Conservation (phyloP, 768 basidiomycete genomes). For the Trametes maxima region DNA sequence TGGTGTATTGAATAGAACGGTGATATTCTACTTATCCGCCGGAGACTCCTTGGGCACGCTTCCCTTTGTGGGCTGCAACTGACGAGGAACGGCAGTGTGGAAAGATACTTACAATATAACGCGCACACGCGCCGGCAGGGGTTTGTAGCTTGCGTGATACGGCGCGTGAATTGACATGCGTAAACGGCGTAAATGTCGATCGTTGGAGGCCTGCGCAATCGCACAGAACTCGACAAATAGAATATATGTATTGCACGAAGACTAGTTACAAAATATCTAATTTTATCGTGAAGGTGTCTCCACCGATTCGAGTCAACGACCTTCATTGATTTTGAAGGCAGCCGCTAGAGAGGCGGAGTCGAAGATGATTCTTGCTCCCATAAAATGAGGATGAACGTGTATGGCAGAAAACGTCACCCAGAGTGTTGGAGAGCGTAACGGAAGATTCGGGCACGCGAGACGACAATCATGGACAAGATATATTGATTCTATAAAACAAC, state of each 20-base stretch:
- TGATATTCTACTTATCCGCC: too few relatives aligned
- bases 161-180: not conserved
- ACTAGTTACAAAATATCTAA: not conserved
- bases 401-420: conserved; percentile 72
- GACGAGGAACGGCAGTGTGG: not conserved
- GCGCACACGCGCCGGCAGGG: too few relatives aligned
- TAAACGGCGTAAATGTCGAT: too few relatives aligned
- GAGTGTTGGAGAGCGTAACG: conserved; percentile 89
- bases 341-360: conserved; percentile 14
- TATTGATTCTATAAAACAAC: not conserved
- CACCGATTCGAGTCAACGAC: conserved; percentile 17
- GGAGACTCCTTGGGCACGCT: too few relatives aligned
- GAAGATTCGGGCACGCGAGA: not conserved
- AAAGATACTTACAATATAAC: too few relatives aligned
- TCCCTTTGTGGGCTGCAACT: too few relatives aligned
- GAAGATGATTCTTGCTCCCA: conserved; percentile 67
- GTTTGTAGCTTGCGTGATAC: not conserved
- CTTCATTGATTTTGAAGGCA: conserved; percentile 14
- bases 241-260: not conserved
- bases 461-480: not conserved
- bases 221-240: too few relatives aligned
- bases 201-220: too few relatives aligned
- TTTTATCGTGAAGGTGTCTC: not conserved
- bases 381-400: conserved; percentile 97
- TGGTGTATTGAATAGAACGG: conserved; percentile 1